phyloP scores from a whole-genome alignment of 2,329 filamentous ascomycete genomes.

The Pestalotiopsis sp. region DNA sequence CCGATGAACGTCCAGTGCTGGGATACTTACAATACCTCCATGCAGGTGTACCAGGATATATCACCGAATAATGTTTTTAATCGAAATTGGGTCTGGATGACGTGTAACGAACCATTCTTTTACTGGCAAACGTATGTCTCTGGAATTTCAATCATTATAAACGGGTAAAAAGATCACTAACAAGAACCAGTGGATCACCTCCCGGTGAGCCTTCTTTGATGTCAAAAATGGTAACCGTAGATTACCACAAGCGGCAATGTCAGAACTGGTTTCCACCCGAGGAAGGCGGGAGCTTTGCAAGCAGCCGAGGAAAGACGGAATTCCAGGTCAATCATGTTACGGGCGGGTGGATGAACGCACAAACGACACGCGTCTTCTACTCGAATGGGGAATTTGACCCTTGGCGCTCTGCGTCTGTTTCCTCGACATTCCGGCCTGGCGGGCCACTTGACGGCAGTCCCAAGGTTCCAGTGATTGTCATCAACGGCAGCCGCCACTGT shows the following conservation, averaged over 20 bases:
- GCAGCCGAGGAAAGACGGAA: conserved; percentile 46
- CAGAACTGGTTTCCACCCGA: conserved; percentile 55
- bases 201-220: conserved; percentile 45
- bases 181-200: conserved; percentile 46
- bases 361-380: conserved; percentile 58
- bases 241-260: conserved; percentile 61
- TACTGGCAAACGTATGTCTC: conserved; percentile 54
- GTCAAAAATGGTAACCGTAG: conserved; percentile 49
- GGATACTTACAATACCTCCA: conserved; percentile 53
- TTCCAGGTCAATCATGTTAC: conserved; percentile 54
- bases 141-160: too few relatives aligned
- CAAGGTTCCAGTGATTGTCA: conserved; percentile 52
- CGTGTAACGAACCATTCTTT: conserved; percentile 65
- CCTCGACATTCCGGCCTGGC: conserved; percentile 53
- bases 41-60: conserved; percentile 52
- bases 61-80: conserved; percentile 46
- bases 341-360: conserved; percentile 54
- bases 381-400: conserved; percentile 63
- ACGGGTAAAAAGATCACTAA: neutral
- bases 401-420: conserved; percentile 58
- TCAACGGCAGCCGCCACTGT: conserved; percentile 58
- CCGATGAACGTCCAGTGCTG: conserved; percentile 50
- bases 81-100: conserved; percentile 62
- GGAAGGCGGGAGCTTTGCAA: conserved; percentile 52
- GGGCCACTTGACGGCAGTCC: conserved; percentile 52